Percentiles rank a stretch among this genome's conserved stretches.
Conservation (phyloP, 495 filamentous ascomycete genomes). For the Massariosphaeria phaeospora region DNA sequence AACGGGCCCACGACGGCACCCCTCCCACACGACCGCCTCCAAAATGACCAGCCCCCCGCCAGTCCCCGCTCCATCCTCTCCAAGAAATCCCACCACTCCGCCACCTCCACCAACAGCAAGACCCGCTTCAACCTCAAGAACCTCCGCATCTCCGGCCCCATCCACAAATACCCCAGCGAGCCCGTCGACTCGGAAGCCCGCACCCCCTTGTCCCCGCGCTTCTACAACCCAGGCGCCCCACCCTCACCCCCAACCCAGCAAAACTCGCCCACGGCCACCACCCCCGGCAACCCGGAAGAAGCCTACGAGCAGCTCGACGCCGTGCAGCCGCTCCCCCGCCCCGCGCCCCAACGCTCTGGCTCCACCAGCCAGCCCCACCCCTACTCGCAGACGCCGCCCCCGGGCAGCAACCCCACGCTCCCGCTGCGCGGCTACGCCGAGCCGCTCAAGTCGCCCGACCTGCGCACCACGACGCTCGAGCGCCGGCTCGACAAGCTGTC, state of each 20-base stretch:
- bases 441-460: slow-evolving; percentile 54
- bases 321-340: slow-evolving; percentile 34
- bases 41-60: slow-evolving; percentile 11
- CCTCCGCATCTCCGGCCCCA: slow-evolving; percentile 54
- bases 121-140: slow-evolving; percentile 46
- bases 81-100: slow-evolving; percentile 32
- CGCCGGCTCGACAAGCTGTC: slow-evolving; percentile 51
- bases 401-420: slow-evolving; percentile 23
- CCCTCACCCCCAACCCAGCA: slow-evolving; percentile 42
- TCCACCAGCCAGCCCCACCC: slow-evolving; percentile 15
- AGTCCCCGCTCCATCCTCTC: slow-evolving; percentile 31
- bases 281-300: slow-evolving; percentile 26
- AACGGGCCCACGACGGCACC: slow-evolving; percentile 24
- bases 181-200: slow-evolving; percentile 46
- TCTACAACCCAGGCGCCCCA: slow-evolving; percentile 56
- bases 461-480: slow-evolving; percentile 51
- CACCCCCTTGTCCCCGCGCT: slow-evolving; percentile 53
- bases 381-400: background rate
- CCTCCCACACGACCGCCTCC: slow-evolving; percentile 14
- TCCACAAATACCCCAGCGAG: slow-evolving; percentile 49
- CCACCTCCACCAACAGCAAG: slow-evolving; percentile 44
- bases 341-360: slow-evolving; percentile 33
- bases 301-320: slow-evolving; percentile 38
- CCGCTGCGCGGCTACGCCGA: slow-evolving; percentile 30
- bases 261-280: slow-evolving; percentile 31